Percentiles rank a stretch among this genome's conserved stretches.
phyloP scores from a whole-genome alignment of 2,329 filamentous ascomycete species.

The Capronia epimyces region DNA sequence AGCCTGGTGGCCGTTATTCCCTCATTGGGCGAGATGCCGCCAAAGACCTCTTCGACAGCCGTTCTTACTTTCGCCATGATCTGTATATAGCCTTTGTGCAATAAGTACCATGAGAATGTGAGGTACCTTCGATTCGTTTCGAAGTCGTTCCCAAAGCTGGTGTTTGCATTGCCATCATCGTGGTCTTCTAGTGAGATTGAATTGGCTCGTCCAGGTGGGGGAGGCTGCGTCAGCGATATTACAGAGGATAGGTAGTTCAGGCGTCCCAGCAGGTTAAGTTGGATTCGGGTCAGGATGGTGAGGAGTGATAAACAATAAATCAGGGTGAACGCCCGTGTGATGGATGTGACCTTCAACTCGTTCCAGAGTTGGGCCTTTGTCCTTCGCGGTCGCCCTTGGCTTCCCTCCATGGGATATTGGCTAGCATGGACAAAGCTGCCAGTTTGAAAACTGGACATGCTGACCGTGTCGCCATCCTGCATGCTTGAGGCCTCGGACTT shows the following conservation, averaged over 20 bases:
- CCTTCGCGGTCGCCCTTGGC: constrained; percentile 50
- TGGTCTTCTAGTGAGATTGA: constrained; percentile 83
- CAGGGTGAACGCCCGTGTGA: constrained; percentile 84
- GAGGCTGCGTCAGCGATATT: constrained; percentile 76
- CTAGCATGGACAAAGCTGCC: constrained; percentile 80
- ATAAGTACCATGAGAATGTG: constrained; percentile 95
- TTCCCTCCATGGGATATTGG: constrained; percentile 51
- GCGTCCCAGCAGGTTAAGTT: constrained; percentile 92
- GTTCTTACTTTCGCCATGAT: constrained; percentile 73
- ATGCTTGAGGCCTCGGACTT: constrained; percentile 60
- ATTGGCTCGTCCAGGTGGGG: constrained; percentile 45
- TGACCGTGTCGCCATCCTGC: constrained; percentile 76
- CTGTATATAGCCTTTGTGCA: constrained; percentile 83
- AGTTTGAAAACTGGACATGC: constrained; percentile 68
- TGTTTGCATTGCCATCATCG: constrained; percentile 81
- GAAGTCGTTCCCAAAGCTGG: constrained; percentile 78
- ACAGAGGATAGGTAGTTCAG: constrained; percentile 95
- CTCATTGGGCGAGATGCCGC: constrained; percentile 80
- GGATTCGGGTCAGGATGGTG: constrained; percentile 85
- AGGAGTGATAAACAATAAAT: constrained; percentile 87
- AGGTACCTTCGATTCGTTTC: constrained; percentile 93
- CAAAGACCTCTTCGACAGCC: constrained; percentile 87
- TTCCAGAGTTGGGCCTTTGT: constrained; percentile 95
- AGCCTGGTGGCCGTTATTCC: constrained; percentile 76
- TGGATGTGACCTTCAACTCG: constrained; percentile 87